Conservation (phyloP, 305 asterid genomes). For the Solanum chacoense region DNA sequence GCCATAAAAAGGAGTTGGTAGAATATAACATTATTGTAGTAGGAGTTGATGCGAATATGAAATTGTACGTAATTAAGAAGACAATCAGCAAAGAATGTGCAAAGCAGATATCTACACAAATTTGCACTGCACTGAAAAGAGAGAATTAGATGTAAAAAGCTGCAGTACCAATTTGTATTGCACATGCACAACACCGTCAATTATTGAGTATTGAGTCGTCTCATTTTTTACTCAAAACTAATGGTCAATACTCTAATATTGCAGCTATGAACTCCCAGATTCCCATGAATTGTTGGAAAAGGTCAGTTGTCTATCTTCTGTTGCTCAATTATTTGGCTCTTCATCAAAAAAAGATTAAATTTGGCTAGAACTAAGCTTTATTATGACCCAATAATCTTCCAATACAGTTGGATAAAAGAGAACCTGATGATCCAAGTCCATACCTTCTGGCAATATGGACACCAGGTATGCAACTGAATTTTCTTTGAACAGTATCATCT, state of each 20-base stretch:
- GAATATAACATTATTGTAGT: neutral
- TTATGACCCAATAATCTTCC: constrained; percentile 9
- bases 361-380: constrained; percentile 8
- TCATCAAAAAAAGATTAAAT: neutral
- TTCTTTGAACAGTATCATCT: neutral
- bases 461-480: constrained; percentile 49
- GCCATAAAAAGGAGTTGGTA: neutral
- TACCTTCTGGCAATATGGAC: constrained; percentile 96
- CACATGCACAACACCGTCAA: neutral
- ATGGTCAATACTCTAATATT: constrained; percentile 12
- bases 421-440: constrained; percentile 96
- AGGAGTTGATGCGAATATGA: neutral
- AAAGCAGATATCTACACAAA: neutral
- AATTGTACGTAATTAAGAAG: neutral
- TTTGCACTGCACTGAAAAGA: neutral
- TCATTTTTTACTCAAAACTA: neutral
- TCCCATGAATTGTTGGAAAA: constrained; percentile 60
- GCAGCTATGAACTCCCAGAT: constrained; percentile 90
- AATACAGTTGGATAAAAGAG: constrained; percentile 73
- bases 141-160: neutral
- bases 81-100: neutral
- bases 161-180: neutral
- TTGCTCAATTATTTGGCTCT: constrained; percentile 6
- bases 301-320: constrained; percentile 38
- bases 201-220: neutral